Base-by-base conservation (phyloP, 1,284 basidiomycete species). In the Microbotryum saponariae region DNA sequence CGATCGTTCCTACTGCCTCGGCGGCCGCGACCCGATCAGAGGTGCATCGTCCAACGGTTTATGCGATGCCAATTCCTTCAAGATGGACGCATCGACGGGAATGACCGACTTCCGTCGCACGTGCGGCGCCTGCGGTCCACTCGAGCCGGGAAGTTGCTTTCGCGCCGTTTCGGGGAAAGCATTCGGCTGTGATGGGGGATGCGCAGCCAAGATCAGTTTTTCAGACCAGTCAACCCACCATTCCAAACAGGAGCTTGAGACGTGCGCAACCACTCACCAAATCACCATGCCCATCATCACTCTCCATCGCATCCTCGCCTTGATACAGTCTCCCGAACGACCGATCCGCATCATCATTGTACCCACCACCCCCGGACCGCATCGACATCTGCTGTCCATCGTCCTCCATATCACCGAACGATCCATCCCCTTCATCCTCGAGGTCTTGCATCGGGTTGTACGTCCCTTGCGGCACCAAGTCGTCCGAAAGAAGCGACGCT, bases 31-130 rank as follows among this genome's bases (percentile, higher is more conserved):
- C n/a, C 58, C 58, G 6, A 31, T 65, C 20, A 68, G 56, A 3
- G 66, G 63, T 3, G 56, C 58, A 25, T 68, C 66, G 50, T 68
- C 66, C 54, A 68, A 63, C 67, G 67, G 62, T 63, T 75, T 74
- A 66, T 76, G 75, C n/a, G 71, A 69, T 5, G 73, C 70, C 48
- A 76, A 66, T 64, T 77, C 76, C 56, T 71, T 70, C 54, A 77
- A 64, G 18, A 77, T 74, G 20, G 71, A 70, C 10, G 75, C 73
- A 60, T 76, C 75, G 63, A 76, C 72, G 31, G 76, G 76, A 56
- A 76, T 76, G 21, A 75, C 74, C 37, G 72, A 74, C 67, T 77
- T 77, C 50, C 76, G 61, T 33, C 68, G 58, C 6, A 69, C 64
- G 51, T 68, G 71, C 37, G 67, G 67, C n/a, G 23, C 51, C n/a